phyloP scores from a whole-genome alignment of 169 alveolate species.

The Plasmodium ovale region DNA sequence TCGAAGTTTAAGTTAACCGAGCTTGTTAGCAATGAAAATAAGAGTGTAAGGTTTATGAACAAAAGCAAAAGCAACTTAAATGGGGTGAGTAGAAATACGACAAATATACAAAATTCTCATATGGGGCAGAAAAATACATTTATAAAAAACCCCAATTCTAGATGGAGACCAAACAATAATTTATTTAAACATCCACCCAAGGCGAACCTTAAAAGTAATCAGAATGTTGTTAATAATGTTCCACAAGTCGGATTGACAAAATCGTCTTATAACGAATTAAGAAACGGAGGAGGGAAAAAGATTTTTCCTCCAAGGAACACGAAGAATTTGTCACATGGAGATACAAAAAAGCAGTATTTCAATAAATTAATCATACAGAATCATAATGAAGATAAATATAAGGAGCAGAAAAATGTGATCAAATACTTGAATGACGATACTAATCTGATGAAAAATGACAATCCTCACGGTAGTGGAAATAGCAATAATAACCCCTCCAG shows the following conservation, averaged over 20 bases:
- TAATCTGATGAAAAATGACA: not conserved
- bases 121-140: conserved; percentile 18
- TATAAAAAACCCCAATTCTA: conserved; percentile 27
- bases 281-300: conserved; percentile 16
- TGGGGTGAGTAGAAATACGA: conserved; percentile 17
- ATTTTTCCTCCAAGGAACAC: not conserved
- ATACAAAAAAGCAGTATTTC: conserved; percentile 2
- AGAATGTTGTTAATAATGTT: conserved; percentile 12
- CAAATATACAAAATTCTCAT: not conserved
- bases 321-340: not conserved
- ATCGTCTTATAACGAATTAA: conserved; percentile 5
- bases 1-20: conserved; percentile 51
- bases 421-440: not conserved
- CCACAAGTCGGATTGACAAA: not conserved
- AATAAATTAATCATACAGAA: not conserved
- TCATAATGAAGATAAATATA: not conserved
- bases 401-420: not conserved
- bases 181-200: conserved; percentile 31
- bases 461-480: not conserved
- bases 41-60: conserved; percentile 60
- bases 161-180: conserved; percentile 29
- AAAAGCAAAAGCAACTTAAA: conserved; percentile 29
- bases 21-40: conserved; percentile 38
- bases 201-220: conserved; percentile 30
- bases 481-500: not conserved